Evolutionary conservation across 306 rosid genomes (phyloP).

Genomic region (Rubus parviflorus): DNA sequence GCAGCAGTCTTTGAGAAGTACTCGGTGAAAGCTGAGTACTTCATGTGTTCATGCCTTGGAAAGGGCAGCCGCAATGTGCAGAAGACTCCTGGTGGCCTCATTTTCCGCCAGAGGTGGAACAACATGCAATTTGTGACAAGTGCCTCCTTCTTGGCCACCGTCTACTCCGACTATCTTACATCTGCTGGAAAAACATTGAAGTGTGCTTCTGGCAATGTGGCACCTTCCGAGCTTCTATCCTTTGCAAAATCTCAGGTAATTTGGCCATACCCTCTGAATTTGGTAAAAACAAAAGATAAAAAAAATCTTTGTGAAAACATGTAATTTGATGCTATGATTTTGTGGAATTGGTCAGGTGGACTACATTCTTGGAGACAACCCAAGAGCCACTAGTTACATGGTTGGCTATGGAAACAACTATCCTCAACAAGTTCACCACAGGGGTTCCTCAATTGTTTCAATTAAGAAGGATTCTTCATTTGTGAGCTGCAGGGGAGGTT

Average conservation of each 20-base stretch:
- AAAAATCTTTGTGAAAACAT: not conserved
- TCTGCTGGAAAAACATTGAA: conserved; percentile 49
- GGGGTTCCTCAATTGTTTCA: conserved; percentile 94
- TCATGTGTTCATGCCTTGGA: conserved; percentile 82
- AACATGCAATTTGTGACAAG: conserved; percentile 91
- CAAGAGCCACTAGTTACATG: conserved; percentile 93
- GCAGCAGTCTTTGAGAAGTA: conserved; percentile 62
- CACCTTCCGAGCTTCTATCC: conserved; percentile 64
- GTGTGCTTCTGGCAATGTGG: conserved; percentile 63
- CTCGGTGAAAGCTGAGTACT: conserved; percentile 71
- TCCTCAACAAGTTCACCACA: conserved; percentile 87
- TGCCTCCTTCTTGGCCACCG: conserved; percentile 76
- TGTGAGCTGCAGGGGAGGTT: conserved; percentile 88
- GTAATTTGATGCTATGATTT: not conserved
- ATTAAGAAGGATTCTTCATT: conserved; percentile 68
- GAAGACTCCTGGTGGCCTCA: conserved; percentile 92
- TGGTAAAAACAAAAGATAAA: not conserved
- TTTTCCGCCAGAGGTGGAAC: conserved; percentile 91
- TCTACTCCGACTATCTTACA: conserved; percentile 83
- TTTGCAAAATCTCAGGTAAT: conserved; percentile 82
- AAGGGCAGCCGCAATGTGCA: conserved; percentile 63
- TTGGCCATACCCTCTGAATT: not conserved
- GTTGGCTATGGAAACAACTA: conserved; percentile 90
- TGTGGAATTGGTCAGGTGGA: conserved; percentile 60
- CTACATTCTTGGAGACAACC: conserved; percentile 94